Evolutionary conservation across 2,329 filamentous ascomycete genomes (phyloP).

Genomic region (Cladosporium austrohemisphaericum): DNA sequence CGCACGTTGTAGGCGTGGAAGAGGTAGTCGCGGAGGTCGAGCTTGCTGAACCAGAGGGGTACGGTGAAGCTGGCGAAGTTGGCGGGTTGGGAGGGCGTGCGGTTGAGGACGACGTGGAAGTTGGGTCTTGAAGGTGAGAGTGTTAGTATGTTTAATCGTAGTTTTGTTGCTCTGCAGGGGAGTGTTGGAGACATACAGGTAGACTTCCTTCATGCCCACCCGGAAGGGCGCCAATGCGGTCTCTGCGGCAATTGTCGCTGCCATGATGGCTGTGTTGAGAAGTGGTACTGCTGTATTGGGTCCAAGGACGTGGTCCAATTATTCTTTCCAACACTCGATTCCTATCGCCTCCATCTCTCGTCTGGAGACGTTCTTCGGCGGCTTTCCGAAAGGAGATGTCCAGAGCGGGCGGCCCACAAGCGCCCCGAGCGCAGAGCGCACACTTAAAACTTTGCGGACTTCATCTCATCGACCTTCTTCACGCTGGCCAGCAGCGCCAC

Average conservation of each 20-base stretch:
- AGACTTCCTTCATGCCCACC: constrained; percentile 34
- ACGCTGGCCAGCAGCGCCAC: background rate
- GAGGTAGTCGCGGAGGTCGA: constrained; percentile 94
- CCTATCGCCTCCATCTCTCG: no score
- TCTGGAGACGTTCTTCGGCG: constrained; percentile 8
- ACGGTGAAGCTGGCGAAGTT: constrained; percentile 87
- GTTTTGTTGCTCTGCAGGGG: background rate
- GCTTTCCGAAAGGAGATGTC: no score
- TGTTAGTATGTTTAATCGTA: constrained; percentile 12
- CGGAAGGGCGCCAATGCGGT: constrained; percentile 26
- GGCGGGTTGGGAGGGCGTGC: constrained; percentile 66
- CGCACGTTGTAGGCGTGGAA: constrained; percentile 78
- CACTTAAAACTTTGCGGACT: no score
- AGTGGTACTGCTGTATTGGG: no score
- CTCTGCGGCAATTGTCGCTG: constrained; percentile 3
- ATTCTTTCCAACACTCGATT: no score
- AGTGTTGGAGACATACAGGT: constrained; percentile 27
- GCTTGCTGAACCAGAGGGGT: constrained; percentile 88
- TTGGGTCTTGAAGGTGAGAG: constrained; percentile 65
- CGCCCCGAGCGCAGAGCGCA: no score
- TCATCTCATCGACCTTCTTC: background rate
- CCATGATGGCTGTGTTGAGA: background rate
- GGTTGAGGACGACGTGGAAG: constrained; percentile 75
- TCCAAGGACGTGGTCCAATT: no score
- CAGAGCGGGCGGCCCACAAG: background rate